phyloP scores from a whole-genome alignment of 495 filamentous ascomycete species.

The Penicillium nucicola region DNA sequence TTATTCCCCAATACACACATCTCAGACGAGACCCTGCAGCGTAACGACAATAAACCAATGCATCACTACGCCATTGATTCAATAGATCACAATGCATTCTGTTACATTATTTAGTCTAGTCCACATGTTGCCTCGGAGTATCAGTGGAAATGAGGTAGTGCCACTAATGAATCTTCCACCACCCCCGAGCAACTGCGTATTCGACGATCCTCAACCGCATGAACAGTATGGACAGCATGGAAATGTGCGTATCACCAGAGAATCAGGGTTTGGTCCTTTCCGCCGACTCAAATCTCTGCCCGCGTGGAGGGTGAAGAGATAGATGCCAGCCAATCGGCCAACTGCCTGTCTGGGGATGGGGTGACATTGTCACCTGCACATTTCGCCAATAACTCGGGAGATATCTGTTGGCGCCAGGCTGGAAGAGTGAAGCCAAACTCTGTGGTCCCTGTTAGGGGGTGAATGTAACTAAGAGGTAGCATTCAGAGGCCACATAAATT shows the following conservation, averaged over 20 bases:
- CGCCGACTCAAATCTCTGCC: neutral
- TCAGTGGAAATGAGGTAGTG: neutral
- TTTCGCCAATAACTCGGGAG: neutral
- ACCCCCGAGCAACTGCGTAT: neutral
- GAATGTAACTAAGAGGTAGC: neutral
- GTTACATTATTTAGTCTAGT: no score
- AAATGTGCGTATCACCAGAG: neutral
- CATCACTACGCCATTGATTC: no score
- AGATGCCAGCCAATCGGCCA: neutral
- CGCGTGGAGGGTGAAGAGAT: neutral
- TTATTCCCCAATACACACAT: no score
- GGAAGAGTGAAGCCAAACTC: neutral
- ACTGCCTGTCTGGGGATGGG: neutral
- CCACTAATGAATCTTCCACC: neutral
- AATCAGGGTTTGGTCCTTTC: neutral
- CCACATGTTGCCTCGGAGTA: neutral
- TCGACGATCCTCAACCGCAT: no score
- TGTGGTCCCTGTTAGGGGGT: neutral
- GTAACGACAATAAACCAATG: no score
- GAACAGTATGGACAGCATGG: neutral
- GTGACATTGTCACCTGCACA: constrained; percentile 15
- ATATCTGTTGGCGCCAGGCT: neutral
- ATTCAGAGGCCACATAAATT: neutral
- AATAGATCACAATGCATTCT: no score
- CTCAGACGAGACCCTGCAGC: no score